These are phyloP conservation scores for Phytophthora lateralis DNA, from an alignment of 352 stramenopile genomes.

Conservation along the genomic window DNA sequence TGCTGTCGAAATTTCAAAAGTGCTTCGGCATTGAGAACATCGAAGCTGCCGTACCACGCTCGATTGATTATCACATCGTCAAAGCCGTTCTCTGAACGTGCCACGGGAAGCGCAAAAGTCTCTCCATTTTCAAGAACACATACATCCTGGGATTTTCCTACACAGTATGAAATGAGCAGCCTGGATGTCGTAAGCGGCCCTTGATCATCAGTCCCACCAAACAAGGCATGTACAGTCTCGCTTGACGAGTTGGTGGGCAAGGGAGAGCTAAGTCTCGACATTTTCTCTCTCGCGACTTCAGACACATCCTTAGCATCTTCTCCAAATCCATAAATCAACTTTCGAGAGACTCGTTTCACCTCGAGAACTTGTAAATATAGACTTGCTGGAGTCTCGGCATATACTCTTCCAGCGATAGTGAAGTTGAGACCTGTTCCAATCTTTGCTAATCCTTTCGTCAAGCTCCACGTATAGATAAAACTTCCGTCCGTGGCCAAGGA, in stretches of 20 bases:
- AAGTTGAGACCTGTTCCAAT: conserved; percentile 77
- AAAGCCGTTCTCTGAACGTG: background rate
- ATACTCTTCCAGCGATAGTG: conserved; percentile 73
- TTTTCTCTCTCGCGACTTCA: conserved; percentile 16
- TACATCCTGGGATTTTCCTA: conserved; percentile 16
- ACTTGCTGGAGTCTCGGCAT: conserved; percentile 37
- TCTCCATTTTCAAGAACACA: conserved; percentile 39
- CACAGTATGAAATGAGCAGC: conserved; percentile 39
- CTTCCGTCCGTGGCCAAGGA: conserved; percentile 63
- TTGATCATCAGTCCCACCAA: conserved; percentile 6
- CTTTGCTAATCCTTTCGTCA: conserved; percentile 51
- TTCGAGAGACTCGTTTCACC: conserved; percentile 21
- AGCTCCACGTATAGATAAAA: conserved; percentile 69
- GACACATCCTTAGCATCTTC: conserved; percentile 42
- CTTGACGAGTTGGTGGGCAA: background rate
- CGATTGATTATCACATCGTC: conserved; percentile 20
- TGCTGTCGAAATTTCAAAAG: conserved; percentile 32
- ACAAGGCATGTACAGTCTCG: conserved; percentile 29
- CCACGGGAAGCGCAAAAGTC: conserved; percentile 23
- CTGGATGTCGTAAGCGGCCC: conserved; percentile 2
- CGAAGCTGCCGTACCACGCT: conserved; percentile 65
- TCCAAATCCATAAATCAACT: conserved; percentile 49
- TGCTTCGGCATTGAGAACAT: conserved; percentile 35
- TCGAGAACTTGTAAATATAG: conserved; percentile 37
- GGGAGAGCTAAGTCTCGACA: conserved; percentile 9